phyloP scores from a whole-genome alignment of 108 stramenopile species.

The Chaetoceros muelleri region DNA sequence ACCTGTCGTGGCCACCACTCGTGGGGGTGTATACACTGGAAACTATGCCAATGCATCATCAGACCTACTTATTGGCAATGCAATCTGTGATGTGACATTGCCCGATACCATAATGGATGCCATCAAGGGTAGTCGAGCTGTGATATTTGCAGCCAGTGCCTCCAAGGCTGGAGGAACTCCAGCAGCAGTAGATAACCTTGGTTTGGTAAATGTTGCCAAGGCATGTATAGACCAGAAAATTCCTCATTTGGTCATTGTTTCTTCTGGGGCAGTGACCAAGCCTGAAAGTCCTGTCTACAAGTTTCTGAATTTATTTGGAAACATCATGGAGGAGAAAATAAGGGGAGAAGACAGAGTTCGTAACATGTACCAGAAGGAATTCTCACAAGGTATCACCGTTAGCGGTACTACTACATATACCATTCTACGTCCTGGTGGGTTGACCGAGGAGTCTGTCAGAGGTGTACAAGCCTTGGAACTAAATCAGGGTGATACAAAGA shows the following conservation, averaged over 20 bases:
- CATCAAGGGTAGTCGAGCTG: constrained; percentile 34
- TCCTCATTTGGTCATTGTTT: constrained; percentile 67
- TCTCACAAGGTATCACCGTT: too few species aligned
- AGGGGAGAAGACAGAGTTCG: constrained; percentile 65
- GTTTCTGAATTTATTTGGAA: constrained; percentile 63
- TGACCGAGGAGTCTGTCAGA: constrained; percentile 39
- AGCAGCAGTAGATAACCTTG: constrained; percentile 60
- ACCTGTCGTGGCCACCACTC: constrained; percentile 21
- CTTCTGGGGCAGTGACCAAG: constrained; percentile 63
- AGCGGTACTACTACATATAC: constrained; percentile 30
- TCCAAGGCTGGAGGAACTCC: constrained; percentile 63
- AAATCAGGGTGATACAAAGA: constrained; percentile 77
- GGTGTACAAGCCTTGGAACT: constrained; percentile 43
- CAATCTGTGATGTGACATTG: constrained; percentile 51
- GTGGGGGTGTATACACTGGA: constrained; percentile 18
- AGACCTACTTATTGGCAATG: constrained; percentile 12
- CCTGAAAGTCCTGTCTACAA: constrained; percentile 63
- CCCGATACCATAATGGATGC: constrained; percentile 26
- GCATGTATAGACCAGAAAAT: constrained; percentile 59
- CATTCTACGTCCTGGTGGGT: constrained; percentile 75
- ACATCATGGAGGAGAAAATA: constrained; percentile 83
- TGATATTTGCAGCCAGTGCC: constrained; percentile 83
- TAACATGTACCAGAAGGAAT: constrained; percentile 30
- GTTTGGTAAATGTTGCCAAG: constrained; percentile 56
- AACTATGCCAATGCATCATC: constrained; percentile 1